Evolutionary conservation across 1,139 yeast species (phyloP), one percentile per base, ranked within the genome.

Genomic region (Taiozyma sp.): DNA sequence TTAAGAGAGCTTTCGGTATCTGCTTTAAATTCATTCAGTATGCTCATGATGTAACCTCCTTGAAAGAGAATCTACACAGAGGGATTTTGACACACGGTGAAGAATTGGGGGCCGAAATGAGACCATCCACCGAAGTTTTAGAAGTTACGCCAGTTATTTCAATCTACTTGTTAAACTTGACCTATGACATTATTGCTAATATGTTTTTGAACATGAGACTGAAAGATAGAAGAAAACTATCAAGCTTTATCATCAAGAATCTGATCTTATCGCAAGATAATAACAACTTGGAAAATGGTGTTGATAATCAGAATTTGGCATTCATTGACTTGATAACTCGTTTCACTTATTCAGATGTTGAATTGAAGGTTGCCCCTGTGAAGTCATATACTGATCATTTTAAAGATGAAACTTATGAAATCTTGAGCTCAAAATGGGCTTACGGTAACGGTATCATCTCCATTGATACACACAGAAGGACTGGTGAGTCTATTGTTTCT

Each of bases 21-120:
- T 86, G 91, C 1, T 86, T 88, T 69, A 84, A 84, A 59, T 85
- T 83, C 60, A 85, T 88, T 51, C 88, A 86, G 61, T 84, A 81
- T 61, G 81, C 90, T 1, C 74, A 77, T 50, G 89, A 86, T 59
- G 65, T 75, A 34, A 48, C 67, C 43, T 67, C 63, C 34, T 55
- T 68, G 47, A 59, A 57, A 40, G 61, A 55, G 46, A 52, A 47
- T 40, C 56, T 49, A 34, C 62, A 53, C 45, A 56, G 50, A 28
- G 62, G 65, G 6, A 54, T 62, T 41, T 55, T 59, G 35, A 58
- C 65, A 42, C 75, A 75, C 51, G 80, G 80, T 0, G 68, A 68
- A 29, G 79, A 77, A 50, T 73, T 78, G 2, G 62, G 62, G 13
- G 68, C 68, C 37, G 75, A 70, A 28, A 61, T 57, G 56, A 63